Evolutionary conservation across 148 eudicot genomes (phyloP), one percentile per base, ranked within the genome.

Genomic region (Silene uniflora): DNA sequence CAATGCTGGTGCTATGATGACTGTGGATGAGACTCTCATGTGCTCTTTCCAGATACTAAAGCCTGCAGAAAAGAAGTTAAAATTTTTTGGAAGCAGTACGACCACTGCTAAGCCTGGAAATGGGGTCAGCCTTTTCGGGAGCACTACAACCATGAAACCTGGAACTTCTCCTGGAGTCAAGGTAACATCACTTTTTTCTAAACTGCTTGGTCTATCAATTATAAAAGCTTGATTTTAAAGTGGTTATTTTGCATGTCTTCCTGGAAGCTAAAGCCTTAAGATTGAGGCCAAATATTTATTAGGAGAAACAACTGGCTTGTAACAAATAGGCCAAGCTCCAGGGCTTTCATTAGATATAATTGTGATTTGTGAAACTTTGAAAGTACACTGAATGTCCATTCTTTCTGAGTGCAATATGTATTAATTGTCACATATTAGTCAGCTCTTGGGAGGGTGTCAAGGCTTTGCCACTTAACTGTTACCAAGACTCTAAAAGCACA

Each of bases 1-100:
- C 73, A 86, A 86, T 73, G 89, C 89, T 59, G 89, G 89, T 75
- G 90, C 88, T 74, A 85, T 87, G 90, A 87, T 87, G 90, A 85
- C 85, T 60, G 88, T 87, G 61, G 90, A 87, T 73, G 88, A 83
- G 63, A 83, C 88, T 24, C 73, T 87, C 12, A 87, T 87, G 90
- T 87, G 90, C 83, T 85, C 90, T 25, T 87, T 87, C 68, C 90
- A 85, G 72, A 87, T 87, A 75, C 35, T 88, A 55, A 88, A 88
- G 86, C 90, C 88, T 7, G 88, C 88, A 13, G 88, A 86, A 77
- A 87, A 81, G 86, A 88, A 84, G 73, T 35, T 84, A n/a, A 88
- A 60, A 72, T 84, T 82, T 64, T 85, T 88, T 72, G 88, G 90
- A 54, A 84, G 86, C 78, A 83, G 88, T 74, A 75, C 84, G 25